Evolutionary conservation across 805 yeast species (phyloP), one percentile per base, ranked within the genome.

Genomic region (Saccharomycopsis fodiens): DNA sequence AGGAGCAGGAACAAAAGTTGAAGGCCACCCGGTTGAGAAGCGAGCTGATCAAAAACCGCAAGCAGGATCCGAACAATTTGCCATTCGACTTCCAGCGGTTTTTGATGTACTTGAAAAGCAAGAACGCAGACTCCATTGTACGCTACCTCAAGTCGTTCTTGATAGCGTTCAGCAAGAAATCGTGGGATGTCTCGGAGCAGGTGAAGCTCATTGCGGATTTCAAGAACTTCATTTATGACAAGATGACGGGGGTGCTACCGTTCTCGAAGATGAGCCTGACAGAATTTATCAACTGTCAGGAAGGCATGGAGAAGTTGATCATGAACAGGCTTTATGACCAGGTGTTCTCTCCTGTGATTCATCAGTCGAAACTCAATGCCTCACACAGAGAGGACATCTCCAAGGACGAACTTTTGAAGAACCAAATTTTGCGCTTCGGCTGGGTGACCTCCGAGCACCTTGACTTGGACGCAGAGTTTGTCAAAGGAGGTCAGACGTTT

Each of bases 251-350:
- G 13, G 79, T 69, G 55, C 83, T 82, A 51, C 97, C 97, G 1
- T 91, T 93, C 60, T 72, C 76, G 19, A 65, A 75, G 2, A 72
- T 86, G 67, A 78, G 77, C 15, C 74, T 70, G 2, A 68, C 69
- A 17, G 79, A 74, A 44, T 64, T 85, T 42, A 78, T 72, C 32
- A 87, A 89, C 57, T 81, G 95, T 2, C 67, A 80, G 53, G 97
- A 88, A 55, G 98, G 98, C 0, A 70, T 93, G 55, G 99, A 93
- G 62, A 93, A 93, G 61, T 70, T 93, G 36, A 72, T 94, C 7
- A 86, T 89, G 95, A 89, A 91, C 46, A 72, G 95, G 52, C 63
- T 94, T 2, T 89, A 87, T 60, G 69, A 70, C 1, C 76, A 74
- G 45, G 82, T 91, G 25, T 94, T 84, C 58, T 79, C 97, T 0